A percentile compares a stretch with the other conserved stretches of the same genome.
Evolutionary conservation across 805 yeast species (phyloP).

Genomic region (Hanseniaspora guilliermondii): DNA sequence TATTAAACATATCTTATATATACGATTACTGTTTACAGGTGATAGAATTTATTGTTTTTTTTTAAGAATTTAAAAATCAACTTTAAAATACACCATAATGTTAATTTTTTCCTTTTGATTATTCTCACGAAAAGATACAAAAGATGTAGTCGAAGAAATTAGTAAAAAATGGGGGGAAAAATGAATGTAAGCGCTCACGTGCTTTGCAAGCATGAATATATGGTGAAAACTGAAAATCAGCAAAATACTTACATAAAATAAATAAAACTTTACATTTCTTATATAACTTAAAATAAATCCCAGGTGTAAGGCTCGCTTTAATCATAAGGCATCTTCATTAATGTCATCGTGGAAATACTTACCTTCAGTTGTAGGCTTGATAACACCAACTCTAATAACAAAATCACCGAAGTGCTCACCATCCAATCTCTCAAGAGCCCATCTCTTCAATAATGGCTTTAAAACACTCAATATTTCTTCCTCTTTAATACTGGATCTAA

Average conservation of each 20-base stretch:
- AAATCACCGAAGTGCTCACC: constrained; percentile 95
- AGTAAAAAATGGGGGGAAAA: too few species aligned
- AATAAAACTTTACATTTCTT: neutral
- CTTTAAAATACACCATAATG: too few species aligned
- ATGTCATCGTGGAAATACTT: constrained; percentile 89
- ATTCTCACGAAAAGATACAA: too few species aligned
- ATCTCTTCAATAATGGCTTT: constrained; percentile 79
- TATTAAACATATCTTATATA: neutral
- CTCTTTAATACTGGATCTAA: constrained; percentile 77
- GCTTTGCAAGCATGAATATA: too few species aligned
- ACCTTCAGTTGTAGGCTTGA: constrained; percentile 81
- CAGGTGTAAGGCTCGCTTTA: neutral
- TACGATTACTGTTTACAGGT: too few species aligned
- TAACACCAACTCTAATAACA: constrained; percentile 73
- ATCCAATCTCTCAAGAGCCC: constrained; percentile 83
- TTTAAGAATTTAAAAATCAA: too few species aligned
- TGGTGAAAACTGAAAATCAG: neutral
- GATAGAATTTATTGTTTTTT: too few species aligned
- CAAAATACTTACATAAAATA: too few species aligned
- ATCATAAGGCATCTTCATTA: constrained; percentile 52
- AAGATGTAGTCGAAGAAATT: too few species aligned
- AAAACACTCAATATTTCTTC: constrained; percentile 68
- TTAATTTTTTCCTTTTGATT: too few species aligned
- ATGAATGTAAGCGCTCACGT: too few species aligned
- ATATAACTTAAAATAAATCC: neutral